phyloP scores from a whole-genome alignment of 257 asterid genomes.

The Asclepias syriaca region DNA sequence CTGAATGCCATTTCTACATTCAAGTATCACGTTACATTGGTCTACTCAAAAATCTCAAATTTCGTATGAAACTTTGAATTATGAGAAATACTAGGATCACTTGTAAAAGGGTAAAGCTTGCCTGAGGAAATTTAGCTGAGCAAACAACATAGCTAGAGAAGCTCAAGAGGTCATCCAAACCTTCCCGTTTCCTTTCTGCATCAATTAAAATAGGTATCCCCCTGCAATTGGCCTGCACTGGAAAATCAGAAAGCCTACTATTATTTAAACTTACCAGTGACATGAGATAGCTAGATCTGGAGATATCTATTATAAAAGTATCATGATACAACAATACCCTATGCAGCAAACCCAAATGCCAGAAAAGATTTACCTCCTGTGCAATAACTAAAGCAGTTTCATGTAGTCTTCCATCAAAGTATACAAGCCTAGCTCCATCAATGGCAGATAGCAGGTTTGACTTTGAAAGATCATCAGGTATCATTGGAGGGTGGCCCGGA shows the following conservation, averaged over 20 bases:
- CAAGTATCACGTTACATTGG: neutral
- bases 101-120: slow-evolving; percentile 26
- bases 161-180: slow-evolving; percentile 75
- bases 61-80: neutral
- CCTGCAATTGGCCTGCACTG: slow-evolving; percentile 91
- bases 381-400: slow-evolving; percentile 84
- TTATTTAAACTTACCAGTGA: slow-evolving; percentile 24
- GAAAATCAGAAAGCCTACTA: slow-evolving; percentile 42
- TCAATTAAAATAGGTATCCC: slow-evolving; percentile 86
- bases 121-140: slow-evolving; percentile 91
- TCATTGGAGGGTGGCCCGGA: slow-evolving; percentile 93
- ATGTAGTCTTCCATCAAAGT: slow-evolving; percentile 73
- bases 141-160: slow-evolving; percentile 67
- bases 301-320: neutral
- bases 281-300: neutral
- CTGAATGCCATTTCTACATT: neutral
- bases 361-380: slow-evolving; percentile 58
- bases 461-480: slow-evolving; percentile 69
- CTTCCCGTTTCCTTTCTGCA: slow-evolving; percentile 89
- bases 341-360: slow-evolving; percentile 3
- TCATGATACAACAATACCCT: neutral
- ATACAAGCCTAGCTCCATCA: slow-evolving; percentile 65
- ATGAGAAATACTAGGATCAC: slow-evolving; percentile 11
- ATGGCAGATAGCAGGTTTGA: slow-evolving; percentile 55
- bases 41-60: neutral